Evolutionary conservation across 176 grass and related monocot genomes (phyloP).

Genomic region (Alloteropsis semialata): DNA sequence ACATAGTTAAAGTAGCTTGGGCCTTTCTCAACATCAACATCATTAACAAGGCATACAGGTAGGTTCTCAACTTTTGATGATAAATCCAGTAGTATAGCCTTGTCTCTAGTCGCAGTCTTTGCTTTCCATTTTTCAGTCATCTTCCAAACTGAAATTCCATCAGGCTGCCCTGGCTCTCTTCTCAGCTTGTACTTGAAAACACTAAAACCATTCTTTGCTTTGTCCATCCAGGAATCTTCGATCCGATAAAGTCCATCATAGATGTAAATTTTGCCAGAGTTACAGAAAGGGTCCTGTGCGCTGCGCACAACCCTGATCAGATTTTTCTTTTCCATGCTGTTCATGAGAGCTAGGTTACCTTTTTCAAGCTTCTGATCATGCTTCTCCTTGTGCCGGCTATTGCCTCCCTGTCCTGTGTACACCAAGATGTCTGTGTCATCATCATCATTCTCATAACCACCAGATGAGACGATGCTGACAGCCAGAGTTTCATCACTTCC

Average conservation of each 20-base stretch:
- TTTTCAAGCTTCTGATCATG: conserved; percentile 74
- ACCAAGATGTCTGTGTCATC: conserved; percentile 49
- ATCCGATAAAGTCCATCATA: conserved; percentile 78
- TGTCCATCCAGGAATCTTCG: conserved; percentile 55
- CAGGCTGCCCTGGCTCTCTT: conserved; percentile 54
- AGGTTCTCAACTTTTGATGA: conserved; percentile 43
- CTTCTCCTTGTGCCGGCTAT: conserved; percentile 41
- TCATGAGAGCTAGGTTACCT: conserved; percentile 77
- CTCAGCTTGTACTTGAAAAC: conserved; percentile 68
- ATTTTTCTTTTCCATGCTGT: conserved; percentile 49
- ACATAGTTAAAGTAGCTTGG: conserved; percentile 50
- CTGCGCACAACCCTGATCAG: conserved; percentile 65
- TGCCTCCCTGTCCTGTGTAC: conserved; percentile 71
- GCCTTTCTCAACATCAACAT: conserved; percentile 29
- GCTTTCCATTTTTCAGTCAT: conserved; percentile 65
- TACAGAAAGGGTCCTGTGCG: conserved; percentile 29
- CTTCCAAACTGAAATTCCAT: conserved; percentile 68
- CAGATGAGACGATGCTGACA: conserved; percentile 48
- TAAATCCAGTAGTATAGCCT: conserved; percentile 34
- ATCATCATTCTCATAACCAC: conserved; percentile 62
- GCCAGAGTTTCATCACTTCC: conserved; percentile 42
- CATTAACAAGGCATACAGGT: conserved; percentile 66
- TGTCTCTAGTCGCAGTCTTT: conserved; percentile 49
- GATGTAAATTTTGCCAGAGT: conserved; percentile 56
- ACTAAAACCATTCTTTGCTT: conserved; percentile 34